Conservation (phyloP, 345 rosid genomes). For the Hypericum perforatum region DNA sequence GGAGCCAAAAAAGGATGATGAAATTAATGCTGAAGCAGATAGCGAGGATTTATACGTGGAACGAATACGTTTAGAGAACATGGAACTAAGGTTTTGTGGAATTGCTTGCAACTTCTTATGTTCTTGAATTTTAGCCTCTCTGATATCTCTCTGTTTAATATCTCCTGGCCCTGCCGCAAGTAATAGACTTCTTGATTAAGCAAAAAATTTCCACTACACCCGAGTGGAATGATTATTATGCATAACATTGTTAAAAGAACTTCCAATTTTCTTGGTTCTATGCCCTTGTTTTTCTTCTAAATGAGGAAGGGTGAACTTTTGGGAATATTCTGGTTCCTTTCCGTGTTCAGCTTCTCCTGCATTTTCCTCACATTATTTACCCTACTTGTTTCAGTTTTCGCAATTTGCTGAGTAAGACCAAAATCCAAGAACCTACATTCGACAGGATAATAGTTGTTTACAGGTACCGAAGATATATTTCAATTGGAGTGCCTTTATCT, state of each 20-base stretch:
- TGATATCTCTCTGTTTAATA: not conserved
- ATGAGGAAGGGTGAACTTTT: not conserved
- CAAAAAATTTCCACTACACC: too few relatives aligned
- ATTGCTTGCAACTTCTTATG: conserved; percentile 2
- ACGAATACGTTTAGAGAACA: conserved; percentile 75
- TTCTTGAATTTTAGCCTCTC: not conserved
- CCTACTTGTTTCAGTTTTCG: conserved; percentile 32
- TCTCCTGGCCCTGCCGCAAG: not conserved
- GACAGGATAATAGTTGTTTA: conserved; percentile 93
- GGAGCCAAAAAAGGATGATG: conserved; percentile 72
- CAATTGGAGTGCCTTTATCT: not conserved
- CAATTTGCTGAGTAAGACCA: conserved; percentile 60
- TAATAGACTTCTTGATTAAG: too few relatives aligned
- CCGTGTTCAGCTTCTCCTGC: not conserved
- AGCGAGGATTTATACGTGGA: conserved; percentile 53
- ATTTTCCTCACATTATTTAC: conserved; percentile 10
- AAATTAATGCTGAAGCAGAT: conserved; percentile 37
- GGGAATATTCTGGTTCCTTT: not conserved
- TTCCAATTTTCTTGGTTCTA: too few relatives aligned
- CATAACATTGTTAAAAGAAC: too few relatives aligned
- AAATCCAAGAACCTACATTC: conserved; percentile 86
- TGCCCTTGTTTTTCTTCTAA: not conserved
- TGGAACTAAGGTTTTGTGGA: conserved; percentile 53
- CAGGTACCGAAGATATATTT: conserved; percentile 40
- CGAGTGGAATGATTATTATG: too few relatives aligned